Percentiles rank a stretch among this genome's conserved stretches.
Evolutionary conservation across 1,139 yeast genomes (phyloP).

Genomic region (Candida buenavistaensis): DNA sequence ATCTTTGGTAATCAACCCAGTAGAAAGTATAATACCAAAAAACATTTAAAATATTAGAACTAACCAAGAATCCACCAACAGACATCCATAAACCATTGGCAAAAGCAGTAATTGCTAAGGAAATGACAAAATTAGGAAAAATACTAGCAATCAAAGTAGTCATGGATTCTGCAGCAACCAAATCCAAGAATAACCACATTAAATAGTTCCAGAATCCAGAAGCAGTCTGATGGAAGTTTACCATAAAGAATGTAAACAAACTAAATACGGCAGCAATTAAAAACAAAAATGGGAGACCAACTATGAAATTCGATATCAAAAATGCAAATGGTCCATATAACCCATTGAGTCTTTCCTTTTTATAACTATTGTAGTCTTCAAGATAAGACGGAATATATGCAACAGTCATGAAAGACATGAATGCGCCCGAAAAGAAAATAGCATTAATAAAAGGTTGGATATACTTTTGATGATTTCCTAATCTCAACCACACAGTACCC

Average conservation of each 20-base stretch:
- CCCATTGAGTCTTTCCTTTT: constrained; percentile 34
- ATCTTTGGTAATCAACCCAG: constrained; percentile 41
- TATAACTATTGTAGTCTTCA: constrained; percentile 32
- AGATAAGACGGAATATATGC: constrained; percentile 43
- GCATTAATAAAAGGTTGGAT: constrained; percentile 41
- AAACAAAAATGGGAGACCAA: constrained; percentile 39
- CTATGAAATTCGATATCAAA: constrained; percentile 31
- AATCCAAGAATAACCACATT: constrained; percentile 38
- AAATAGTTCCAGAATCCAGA: constrained; percentile 32
- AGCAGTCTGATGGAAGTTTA: constrained; percentile 27
- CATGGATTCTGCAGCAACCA: constrained; percentile 42
- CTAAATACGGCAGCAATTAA: constrained; percentile 31
- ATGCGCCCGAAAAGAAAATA: constrained; percentile 42
- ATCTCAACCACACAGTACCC: constrained; percentile 45
- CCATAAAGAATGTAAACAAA: constrained; percentile 35
- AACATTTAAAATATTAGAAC: constrained; percentile 29
- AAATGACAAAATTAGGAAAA: constrained; percentile 37
- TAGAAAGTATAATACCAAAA: constrained; percentile 43
- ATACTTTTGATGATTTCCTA: constrained; percentile 25
- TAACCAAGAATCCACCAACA: constrained; percentile 41
- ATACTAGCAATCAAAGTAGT: constrained; percentile 34
- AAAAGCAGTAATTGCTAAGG: constrained; percentile 41
- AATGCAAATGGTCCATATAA: constrained; percentile 38
- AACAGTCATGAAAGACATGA: constrained; percentile 45
- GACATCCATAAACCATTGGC: constrained; percentile 47